Evolutionary conservation across 2,329 filamentous ascomycete species (phyloP).

Genomic region (Verticillium dahliae): DNA sequence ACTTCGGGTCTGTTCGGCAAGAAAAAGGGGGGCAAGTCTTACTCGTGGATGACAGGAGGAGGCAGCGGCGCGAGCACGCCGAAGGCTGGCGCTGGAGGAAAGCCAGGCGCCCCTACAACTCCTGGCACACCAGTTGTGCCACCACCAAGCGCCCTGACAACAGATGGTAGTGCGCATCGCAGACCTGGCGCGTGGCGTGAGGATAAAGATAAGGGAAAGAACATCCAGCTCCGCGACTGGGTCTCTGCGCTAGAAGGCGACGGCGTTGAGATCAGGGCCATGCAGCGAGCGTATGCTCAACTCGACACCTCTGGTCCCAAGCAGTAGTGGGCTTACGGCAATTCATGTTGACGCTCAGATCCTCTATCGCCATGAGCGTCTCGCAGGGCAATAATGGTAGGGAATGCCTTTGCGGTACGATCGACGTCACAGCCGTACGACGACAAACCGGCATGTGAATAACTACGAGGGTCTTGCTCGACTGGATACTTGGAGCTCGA

Average conservation of each 20-base stretch:
- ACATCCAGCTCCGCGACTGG: conserved; percentile 81
- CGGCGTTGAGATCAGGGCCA: conserved; percentile 56
- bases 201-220: conserved; percentile 66
- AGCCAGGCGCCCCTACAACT: conserved; percentile 20
- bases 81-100: conserved; percentile 17
- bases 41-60: conserved; percentile 65
- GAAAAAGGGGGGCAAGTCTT: conserved; percentile 60
- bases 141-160: conserved; percentile 38
- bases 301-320: conserved; percentile 43
- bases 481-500: background rate
- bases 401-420: background rate
- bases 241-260: conserved; percentile 74
- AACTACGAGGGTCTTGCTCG: background rate
- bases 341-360: no score
- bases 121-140: conserved; percentile 20
- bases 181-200: conserved; percentile 73
- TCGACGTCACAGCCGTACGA: background rate
- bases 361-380: background rate
- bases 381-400: background rate
- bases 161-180: conserved; percentile 44
- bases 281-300: conserved; percentile 51
- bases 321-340: conserved; percentile 12
- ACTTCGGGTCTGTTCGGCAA: conserved; percentile 50
- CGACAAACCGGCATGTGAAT: background rate
- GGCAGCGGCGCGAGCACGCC: conserved; percentile 49